phyloP scores from a whole-genome alignment of 2,329 filamentous ascomycete genomes.

The Didymella sp. region DNA sequence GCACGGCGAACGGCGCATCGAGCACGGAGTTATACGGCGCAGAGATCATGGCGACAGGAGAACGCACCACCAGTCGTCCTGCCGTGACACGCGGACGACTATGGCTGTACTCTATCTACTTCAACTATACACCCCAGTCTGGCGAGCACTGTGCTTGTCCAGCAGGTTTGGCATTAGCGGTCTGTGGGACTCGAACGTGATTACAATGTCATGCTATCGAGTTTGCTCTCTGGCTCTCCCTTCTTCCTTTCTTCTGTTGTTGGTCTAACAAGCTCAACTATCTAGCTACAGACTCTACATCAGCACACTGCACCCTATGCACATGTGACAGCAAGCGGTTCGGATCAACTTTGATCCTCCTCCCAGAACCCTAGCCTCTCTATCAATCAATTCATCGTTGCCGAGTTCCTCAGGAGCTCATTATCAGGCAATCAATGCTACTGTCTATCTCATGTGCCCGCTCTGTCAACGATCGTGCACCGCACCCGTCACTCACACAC shows the following conservation, averaged over 20 bases:
- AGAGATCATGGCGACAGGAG: constrained; percentile 32
- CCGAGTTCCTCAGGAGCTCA: constrained; percentile 29
- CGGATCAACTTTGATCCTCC: constrained; percentile 31
- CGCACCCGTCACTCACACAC: constrained; percentile 4
- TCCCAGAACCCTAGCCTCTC: constrained; percentile 33
- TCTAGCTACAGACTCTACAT: constrained; percentile 26
- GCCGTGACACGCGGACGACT: constrained; percentile 47
- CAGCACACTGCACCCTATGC: constrained; percentile 12
- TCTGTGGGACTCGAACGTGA: constrained; percentile 49
- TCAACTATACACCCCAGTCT: constrained; percentile 35
- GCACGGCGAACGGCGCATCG: constrained; percentile 23
- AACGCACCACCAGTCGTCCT: constrained; percentile 48
- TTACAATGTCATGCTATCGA: constrained; percentile 49
- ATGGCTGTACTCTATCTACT: constrained; percentile 49
- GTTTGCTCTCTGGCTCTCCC: constrained; percentile 39
- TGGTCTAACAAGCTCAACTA: constrained; percentile 27
- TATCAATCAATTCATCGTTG: constrained; percentile 26
- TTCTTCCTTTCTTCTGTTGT: constrained; percentile 16
- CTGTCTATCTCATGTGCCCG: constrained; percentile 27
- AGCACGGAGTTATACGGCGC: constrained; percentile 19
- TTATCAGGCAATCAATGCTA: constrained; percentile 30
- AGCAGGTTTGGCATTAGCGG: constrained; percentile 45
- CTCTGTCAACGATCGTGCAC: constrained; percentile 22
- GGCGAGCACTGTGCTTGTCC: constrained; percentile 29
- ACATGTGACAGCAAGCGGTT: constrained; percentile 34